Evolutionary conservation across 1,284 basidiomycete species (phyloP).

Genomic region (Marasmius fiardii): DNA sequence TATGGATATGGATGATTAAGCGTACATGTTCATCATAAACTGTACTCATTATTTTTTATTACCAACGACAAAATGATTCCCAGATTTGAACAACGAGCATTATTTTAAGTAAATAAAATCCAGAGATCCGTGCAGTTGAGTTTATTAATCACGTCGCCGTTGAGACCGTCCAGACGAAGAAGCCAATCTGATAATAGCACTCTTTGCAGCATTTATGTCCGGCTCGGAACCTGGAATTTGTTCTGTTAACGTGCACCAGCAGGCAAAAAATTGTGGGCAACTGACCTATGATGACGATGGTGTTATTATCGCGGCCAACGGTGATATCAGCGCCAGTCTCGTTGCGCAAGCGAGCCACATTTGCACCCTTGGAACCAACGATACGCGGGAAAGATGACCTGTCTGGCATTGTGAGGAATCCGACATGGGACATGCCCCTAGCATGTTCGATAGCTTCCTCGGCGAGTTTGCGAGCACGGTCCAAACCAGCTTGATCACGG

Average conservation of each 20-base stretch:
- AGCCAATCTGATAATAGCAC: constrained; percentile 74
- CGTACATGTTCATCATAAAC: too few relatives aligned
- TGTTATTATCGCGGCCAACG: constrained; percentile 81
- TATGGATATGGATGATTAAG: not conserved
- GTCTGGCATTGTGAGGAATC: constrained; percentile 75
- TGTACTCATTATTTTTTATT: too few relatives aligned
- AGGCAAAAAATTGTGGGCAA: constrained; percentile 14
- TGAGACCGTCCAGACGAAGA: constrained; percentile 41
- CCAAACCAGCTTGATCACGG: constrained; percentile 71
- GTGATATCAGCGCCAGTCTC: constrained; percentile 90
- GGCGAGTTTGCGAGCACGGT: constrained; percentile 67
- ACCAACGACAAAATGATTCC: not conserved
- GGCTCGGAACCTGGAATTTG: constrained; percentile 55
- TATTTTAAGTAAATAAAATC: not conserved
- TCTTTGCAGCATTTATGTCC: constrained; percentile 74
- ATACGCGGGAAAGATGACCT: constrained; percentile 81
- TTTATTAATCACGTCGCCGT: constrained; percentile 29
- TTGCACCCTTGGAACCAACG: constrained; percentile 86
- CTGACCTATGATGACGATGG: constrained; percentile 82
- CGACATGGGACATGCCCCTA: constrained; percentile 68
- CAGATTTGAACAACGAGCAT: not conserved
- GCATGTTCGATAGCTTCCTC: constrained; percentile 74
- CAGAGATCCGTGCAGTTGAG: not conserved
- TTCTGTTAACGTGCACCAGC: not conserved
- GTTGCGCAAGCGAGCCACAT: constrained; percentile 77